Evolutionary conservation across 148 eudicot species (phyloP).

Genomic region (Spergularia bocconei): DNA sequence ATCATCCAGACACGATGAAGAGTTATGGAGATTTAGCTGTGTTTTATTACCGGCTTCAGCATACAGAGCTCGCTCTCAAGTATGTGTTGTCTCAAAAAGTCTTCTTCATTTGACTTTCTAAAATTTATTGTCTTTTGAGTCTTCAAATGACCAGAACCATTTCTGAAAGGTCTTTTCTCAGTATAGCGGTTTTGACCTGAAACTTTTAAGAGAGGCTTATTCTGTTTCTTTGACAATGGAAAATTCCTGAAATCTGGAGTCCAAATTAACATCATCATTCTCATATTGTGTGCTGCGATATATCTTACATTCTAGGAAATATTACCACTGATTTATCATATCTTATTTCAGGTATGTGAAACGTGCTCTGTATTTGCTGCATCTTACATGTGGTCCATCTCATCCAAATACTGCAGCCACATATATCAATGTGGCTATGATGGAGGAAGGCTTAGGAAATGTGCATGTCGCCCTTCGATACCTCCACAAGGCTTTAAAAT

Average conservation of each 20-base stretch:
- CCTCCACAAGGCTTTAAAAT: conserved; percentile 97
- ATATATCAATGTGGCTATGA: conserved; percentile 99
- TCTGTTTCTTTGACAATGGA: background rate
- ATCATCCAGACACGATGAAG: conserved; percentile 99
- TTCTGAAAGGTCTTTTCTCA: background rate
- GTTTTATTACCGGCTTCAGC: conserved; percentile 98
- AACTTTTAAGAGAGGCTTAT: background rate
- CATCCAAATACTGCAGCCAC: conserved; percentile 99
- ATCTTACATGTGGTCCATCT: conserved; percentile 99
- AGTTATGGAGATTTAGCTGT: conserved; percentile 99
- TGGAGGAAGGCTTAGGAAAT: conserved; percentile 99
- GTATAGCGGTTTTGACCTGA: background rate
- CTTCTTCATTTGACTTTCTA: background rate
- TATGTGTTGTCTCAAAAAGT: conserved; percentile 34
- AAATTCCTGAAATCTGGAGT: background rate
- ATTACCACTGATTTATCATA: conserved; percentile 1
- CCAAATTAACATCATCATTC: too few relatives aligned
- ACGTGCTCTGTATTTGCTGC: conserved; percentile 92
- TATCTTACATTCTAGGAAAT: background rate
- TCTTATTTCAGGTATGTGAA: conserved; percentile 71
- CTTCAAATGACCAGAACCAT: conserved; percentile 1
- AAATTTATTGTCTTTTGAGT: background rate
- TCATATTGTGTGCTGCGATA: too few relatives aligned
- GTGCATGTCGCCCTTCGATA: conserved; percentile 99
- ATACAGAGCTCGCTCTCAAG: conserved; percentile 99